These are phyloP conservation scores for Mesostigma viride DNA, from an alignment of 139 green algal genomes.

Conservation along the genomic window DNA sequence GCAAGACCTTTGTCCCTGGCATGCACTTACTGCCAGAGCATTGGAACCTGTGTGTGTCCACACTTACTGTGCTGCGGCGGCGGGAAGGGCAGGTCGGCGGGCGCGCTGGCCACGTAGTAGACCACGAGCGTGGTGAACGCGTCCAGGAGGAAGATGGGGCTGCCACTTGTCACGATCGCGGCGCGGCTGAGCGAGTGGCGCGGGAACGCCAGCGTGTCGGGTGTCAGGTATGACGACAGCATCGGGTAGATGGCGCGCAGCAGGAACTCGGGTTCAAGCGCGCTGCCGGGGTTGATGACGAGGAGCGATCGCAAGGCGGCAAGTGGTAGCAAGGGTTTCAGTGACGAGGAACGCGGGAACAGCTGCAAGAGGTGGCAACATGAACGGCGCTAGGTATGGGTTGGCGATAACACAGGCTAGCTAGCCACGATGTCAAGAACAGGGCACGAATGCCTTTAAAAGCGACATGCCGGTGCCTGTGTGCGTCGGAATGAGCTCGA, in stretches of 20 bases:
- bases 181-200: slow-evolving; percentile 54
- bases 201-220: slow-evolving; percentile 38
- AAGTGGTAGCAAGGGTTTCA: no score
- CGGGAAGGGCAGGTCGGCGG: slow-evolving; percentile 48
- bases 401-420: neutral
- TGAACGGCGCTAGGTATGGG: neutral
- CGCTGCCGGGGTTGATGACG: slow-evolving; percentile 7
- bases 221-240: slow-evolving; percentile 44
- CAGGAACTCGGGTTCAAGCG: slow-evolving; percentile 59
- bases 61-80: slow-evolving; percentile 47
- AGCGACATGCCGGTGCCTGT: neutral
- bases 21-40: no score
- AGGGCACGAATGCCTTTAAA: neutral
- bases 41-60: no score
- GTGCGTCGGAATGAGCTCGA: neutral
- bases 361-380: neutral
- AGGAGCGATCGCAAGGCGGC: no score
- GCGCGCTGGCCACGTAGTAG: slow-evolving; percentile 36
- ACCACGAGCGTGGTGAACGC: slow-evolving; percentile 60
- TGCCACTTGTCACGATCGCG: slow-evolving; percentile 37
- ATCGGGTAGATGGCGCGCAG: slow-evolving; percentile 63
- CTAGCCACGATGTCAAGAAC: neutral
- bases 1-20: no score
- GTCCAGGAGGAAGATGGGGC: slow-evolving; percentile 77
- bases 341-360: no score